Evolutionary conservation across 495 filamentous ascomycete species (phyloP), one percentile per base, ranked within the genome.

Genomic region (Beverwykella pulmonaria): DNA sequence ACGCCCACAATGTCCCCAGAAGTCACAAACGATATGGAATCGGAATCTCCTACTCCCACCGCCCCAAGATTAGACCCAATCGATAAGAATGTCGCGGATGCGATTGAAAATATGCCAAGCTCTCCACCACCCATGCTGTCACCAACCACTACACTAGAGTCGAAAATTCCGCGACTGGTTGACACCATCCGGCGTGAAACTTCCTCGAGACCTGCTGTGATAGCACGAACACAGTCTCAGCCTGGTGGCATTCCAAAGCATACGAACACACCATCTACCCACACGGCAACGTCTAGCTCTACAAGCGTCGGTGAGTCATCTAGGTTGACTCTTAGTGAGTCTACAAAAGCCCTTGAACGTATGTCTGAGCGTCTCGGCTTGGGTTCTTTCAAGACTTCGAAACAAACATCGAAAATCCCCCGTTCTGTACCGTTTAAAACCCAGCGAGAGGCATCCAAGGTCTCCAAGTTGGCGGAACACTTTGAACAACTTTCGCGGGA

Each of bases 401-500:
- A 71, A 36, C 44, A 26, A 2, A 59, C 81, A 1, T 95, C 93
- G 6, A 82, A 92, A 30, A 98, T 99, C 62, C 95, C 95, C 26
- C 87, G 94, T 20, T 96, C 93, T 49, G 86, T 95, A 34, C 85
- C 84, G 25, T 46, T 6, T 9, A 83, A 80, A 17, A 84, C 82
- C 65, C 84, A 79, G 48, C 88, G 83, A 47, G 86, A 89, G 54
- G 19, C 36, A 2, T 83, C 88, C 1, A 90, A 89, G 54, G 95
- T 99, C 0, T 92, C 91, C 5, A 91, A 85, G 5, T 83, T 98
- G 30, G 92, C 95, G 15, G 92, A 91, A 71, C 95, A 98, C 75
- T 97, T 98, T 71, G 95, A 99, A 75, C 92, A 97, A 73, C 77
- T 99, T 34, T 96, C 92, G 62, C 89, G 93, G 6, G 95, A 99